Conservation (phyloP, 2,329 filamentous ascomycete genomes). For the Phialocephala subalpina region DNA sequence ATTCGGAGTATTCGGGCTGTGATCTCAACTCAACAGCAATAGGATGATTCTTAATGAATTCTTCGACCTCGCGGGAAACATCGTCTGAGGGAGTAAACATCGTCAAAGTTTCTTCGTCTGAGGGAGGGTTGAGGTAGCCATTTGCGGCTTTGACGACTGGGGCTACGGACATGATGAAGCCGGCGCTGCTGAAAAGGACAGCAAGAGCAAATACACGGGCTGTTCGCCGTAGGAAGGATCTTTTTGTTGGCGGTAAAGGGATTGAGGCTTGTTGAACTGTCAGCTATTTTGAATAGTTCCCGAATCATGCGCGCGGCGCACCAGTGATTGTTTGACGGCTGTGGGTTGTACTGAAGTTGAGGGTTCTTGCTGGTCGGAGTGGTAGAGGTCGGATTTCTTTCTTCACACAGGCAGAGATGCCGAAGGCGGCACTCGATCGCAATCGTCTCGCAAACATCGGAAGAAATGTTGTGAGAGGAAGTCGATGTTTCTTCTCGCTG, state of each 20-base stretch:
- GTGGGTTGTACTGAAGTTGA: background rate
- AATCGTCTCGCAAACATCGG: background rate
- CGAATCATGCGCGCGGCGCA: background rate
- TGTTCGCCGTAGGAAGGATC: constrained; percentile 54
- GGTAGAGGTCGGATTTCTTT: background rate
- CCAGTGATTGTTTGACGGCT: background rate
- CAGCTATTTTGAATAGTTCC: background rate
- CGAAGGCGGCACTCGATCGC: background rate
- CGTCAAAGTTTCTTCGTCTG: constrained; percentile 76
- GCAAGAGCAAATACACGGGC: constrained; percentile 56
- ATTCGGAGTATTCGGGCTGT: constrained; percentile 74
- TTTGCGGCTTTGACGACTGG: constrained; percentile 59
- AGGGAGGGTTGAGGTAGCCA: constrained; percentile 60
- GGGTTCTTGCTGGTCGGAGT: background rate
- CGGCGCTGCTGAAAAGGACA: constrained; percentile 56
- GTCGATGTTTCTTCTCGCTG: background rate
- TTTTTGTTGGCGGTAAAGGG: constrained; percentile 33
- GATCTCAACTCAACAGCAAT: constrained; percentile 73
- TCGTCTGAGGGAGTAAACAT: constrained; percentile 68
- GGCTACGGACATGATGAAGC: constrained; percentile 64
- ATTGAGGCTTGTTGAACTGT: background rate
- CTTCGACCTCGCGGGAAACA: constrained; percentile 66
- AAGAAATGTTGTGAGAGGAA: background rate
- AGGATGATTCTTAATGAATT: constrained; percentile 78
- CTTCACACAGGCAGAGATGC: background rate